These are phyloP conservation scores for Chenopodium formosanum DNA, from an alignment of 148 eudicot genomes.

Conservation along the genomic window DNA sequence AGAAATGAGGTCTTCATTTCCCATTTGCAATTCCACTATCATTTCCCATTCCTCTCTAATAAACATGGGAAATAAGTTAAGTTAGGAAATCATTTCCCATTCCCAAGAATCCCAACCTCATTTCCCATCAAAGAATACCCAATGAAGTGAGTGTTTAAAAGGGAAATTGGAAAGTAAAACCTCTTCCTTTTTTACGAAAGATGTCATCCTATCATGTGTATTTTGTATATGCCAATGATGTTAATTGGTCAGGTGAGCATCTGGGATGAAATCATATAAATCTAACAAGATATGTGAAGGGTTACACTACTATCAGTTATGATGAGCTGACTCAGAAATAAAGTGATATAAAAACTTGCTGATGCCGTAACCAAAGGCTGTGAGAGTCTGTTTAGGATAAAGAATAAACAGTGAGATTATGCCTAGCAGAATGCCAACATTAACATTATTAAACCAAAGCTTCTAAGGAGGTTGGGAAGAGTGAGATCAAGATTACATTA, in stretches of 20 bases:
- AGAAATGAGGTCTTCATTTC: too few relatives aligned
- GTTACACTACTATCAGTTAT: too few relatives aligned
- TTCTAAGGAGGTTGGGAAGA: not conserved
- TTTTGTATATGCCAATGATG: not conserved
- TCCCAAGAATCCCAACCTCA: too few relatives aligned
- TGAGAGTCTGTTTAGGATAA: not conserved
- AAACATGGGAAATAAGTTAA: too few relatives aligned
- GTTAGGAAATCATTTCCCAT: too few relatives aligned
- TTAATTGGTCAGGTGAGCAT: not conserved
- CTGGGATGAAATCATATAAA: too few relatives aligned
- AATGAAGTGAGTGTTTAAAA: not conserved
- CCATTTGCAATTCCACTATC: too few relatives aligned
- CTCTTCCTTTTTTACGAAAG: not conserved
- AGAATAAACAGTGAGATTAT: not conserved
- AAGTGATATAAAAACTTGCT: not conserved
- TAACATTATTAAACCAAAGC: not conserved
- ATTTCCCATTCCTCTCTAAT: too few relatives aligned
- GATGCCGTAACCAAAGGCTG: not conserved
- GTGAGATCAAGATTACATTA: not conserved
- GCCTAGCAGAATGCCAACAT: not conserved
- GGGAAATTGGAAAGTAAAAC: not conserved
- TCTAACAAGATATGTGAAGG: too few relatives aligned
- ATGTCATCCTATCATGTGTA: not conserved
- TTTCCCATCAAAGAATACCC: too few relatives aligned
- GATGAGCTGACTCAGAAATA: not conserved